Evolutionary conservation across 116 monocot species (phyloP).

Genomic region (Zostera marina): DNA sequence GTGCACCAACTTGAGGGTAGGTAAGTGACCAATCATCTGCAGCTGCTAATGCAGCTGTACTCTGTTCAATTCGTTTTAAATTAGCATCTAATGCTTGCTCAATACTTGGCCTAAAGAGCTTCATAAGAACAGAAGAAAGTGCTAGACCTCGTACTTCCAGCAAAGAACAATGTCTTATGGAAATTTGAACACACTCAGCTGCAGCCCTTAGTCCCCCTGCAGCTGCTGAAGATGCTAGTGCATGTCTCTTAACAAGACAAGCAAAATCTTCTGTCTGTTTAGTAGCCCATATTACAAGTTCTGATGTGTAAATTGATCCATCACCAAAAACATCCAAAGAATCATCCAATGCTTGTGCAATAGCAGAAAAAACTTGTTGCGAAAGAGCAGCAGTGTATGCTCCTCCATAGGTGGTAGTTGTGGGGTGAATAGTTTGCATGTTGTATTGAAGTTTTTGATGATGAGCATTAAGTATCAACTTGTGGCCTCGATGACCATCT

Average conservation of each 20-base stretch:
- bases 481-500: constrained; percentile 85
- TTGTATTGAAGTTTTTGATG: constrained; percentile 71
- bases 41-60: constrained; percentile 85
- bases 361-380: constrained; percentile 90
- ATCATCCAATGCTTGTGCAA: constrained; percentile 87
- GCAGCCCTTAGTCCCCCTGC: constrained; percentile 90
- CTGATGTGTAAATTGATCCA: constrained; percentile 65
- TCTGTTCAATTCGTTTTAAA: constrained; percentile 85
- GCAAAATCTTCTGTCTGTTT: constrained; percentile 77
- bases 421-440: constrained; percentile 91
- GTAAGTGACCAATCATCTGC: constrained; percentile 93
- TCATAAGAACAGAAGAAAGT: constrained; percentile 80
- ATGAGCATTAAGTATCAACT: constrained; percentile 72
- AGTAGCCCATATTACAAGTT: constrained; percentile 84
- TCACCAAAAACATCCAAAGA: constrained; percentile 79
- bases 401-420: constrained; percentile 87
- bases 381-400: constrained; percentile 93
- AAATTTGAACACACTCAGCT: constrained; percentile 95
- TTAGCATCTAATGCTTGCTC: constrained; percentile 93
- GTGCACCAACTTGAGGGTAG: constrained; percentile 30
- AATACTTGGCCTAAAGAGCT: constrained; percentile 80
- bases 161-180: constrained; percentile 78
- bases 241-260: constrained; percentile 82
- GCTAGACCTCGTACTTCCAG: constrained; percentile 70
- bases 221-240: constrained; percentile 86